A percentile compares a stretch with the other conserved stretches of the same genome.
Conservation (phyloP, 495 filamentous ascomycete species). For the Hyaloscypha bicolor region DNA sequence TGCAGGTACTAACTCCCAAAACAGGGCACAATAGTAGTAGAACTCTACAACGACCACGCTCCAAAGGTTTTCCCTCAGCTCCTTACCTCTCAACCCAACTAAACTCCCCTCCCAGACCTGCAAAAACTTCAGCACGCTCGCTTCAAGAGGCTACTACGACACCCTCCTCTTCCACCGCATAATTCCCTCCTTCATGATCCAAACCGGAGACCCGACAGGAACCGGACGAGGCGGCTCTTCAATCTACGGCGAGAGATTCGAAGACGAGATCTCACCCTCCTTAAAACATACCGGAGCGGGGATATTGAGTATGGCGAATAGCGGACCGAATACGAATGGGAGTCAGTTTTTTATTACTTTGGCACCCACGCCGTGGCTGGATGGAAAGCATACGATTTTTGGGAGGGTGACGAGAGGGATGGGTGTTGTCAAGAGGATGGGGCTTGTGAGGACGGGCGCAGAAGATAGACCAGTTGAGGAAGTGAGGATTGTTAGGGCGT, state of each 20-base stretch:
- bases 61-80: constrained; percentile 43
- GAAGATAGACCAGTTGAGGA: constrained; percentile 83
- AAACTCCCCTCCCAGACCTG: constrained; percentile 58
- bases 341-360: constrained; percentile 88
- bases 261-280: constrained; percentile 75
- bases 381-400: constrained; percentile 98
- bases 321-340: constrained; percentile 91
- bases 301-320: constrained; percentile 94
- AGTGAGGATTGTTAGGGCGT: constrained; percentile 77
- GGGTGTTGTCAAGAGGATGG: constrained; percentile 83
- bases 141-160: constrained; percentile 84
- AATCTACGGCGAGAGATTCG: constrained; percentile 95
- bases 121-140: constrained; percentile 83
- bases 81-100: background rate
- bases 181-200: constrained; percentile 96
- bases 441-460: constrained; percentile 78
- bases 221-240: constrained; percentile 88
- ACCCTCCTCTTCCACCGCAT: constrained; percentile 87
- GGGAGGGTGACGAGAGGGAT: constrained; percentile 88
- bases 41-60: constrained; percentile 85
- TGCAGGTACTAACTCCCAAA: background rate
- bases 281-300: constrained; percentile 96
- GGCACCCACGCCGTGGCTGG: constrained; percentile 94
- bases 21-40: constrained; percentile 79
- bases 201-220: constrained; percentile 94